phyloP scores from a whole-genome alignment of 2,329 filamentous ascomycete species.

The Zasmidium citrigriseum region DNA sequence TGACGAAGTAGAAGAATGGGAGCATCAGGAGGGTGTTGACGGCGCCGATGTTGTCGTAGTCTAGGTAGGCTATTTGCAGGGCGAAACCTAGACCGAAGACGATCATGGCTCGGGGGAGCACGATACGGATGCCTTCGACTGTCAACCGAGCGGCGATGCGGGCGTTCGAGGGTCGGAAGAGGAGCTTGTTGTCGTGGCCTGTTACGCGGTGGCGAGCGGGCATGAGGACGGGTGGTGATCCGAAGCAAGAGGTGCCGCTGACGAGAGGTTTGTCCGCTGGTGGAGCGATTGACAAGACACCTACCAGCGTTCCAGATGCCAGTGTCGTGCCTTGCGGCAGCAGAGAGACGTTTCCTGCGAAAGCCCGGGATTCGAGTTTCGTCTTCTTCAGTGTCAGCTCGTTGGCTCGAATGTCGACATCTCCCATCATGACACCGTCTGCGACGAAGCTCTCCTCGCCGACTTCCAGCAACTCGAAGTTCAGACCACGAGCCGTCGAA shows the following conservation, averaged over 20 bases:
- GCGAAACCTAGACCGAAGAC: constrained; percentile 28
- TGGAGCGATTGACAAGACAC: constrained; percentile 27
- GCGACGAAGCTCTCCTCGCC: constrained; percentile 27
- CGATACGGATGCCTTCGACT: constrained; percentile 27
- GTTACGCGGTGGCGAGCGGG: constrained; percentile 26
- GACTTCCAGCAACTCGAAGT: constrained; percentile 26
- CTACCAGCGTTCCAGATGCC: constrained; percentile 24
- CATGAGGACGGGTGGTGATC: constrained; percentile 27
- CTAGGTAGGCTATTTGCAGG: constrained; percentile 22
- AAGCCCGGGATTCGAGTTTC: constrained; percentile 23
- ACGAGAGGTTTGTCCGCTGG: constrained; percentile 17
- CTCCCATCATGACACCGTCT: constrained; percentile 24
- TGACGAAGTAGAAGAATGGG: constrained; percentile 26
- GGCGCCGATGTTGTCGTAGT: constrained; percentile 25
- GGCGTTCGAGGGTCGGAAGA: constrained; percentile 22
- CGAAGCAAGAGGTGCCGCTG: constrained; percentile 25
- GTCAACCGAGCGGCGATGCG: constrained; percentile 25
- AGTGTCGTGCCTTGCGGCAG: constrained; percentile 26
- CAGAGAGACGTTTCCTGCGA: constrained; percentile 26
- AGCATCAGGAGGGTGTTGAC: constrained; percentile 28
- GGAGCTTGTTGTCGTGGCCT: constrained; percentile 24
- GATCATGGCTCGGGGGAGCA: constrained; percentile 29
- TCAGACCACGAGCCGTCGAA: constrained; percentile 24
- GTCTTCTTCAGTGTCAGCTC: constrained; percentile 27
- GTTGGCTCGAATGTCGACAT: constrained; percentile 21